Conservation (phyloP, 495 filamentous ascomycete genomes). For the Aspergillus egyptiacus region DNA sequence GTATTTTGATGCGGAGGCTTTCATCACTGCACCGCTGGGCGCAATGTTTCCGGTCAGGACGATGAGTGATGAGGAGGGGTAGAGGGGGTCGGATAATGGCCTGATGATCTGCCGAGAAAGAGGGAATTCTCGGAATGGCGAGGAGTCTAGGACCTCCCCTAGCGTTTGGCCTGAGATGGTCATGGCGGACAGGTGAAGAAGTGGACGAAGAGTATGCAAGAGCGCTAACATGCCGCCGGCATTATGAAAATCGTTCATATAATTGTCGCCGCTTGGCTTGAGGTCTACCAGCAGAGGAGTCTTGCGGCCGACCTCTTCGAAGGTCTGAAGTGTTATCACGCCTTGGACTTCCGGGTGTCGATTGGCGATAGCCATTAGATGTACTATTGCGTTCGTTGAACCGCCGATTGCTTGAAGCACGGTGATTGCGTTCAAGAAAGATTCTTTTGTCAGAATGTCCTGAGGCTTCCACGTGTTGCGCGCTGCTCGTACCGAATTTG, state of each 20-base stretch:
- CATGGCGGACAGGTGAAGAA: conserved; percentile 51
- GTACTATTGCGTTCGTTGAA: conserved; percentile 62
- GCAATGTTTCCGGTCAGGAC: conserved; percentile 53
- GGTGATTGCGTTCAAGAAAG: conserved; percentile 61
- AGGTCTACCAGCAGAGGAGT: conserved; percentile 60
- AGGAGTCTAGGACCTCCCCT: conserved; percentile 47
- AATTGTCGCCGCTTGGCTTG: conserved; percentile 62
- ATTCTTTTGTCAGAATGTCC: conserved; percentile 50
- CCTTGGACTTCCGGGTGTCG: conserved; percentile 51
- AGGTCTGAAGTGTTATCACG: conserved; percentile 47
- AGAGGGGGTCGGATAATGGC: conserved; percentile 47
- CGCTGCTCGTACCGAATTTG: conserved; percentile 47
- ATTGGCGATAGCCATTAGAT: conserved; percentile 59
- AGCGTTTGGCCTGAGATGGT: conserved; percentile 56
- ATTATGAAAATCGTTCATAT: conserved; percentile 69
- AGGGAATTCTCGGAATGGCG: conserved; percentile 38
- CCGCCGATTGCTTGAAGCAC: conserved; percentile 66
- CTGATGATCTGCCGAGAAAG: conserved; percentile 44
- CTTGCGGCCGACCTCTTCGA: conserved; percentile 54
- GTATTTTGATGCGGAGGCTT: conserved; percentile 57
- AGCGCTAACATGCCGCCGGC: conserved; percentile 59
- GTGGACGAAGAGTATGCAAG: conserved; percentile 48
- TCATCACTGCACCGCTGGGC: conserved; percentile 53
- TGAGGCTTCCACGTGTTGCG: conserved; percentile 43
- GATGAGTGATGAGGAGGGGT: conserved; percentile 49